Evolutionary conservation across 257 asterid genomes (phyloP), one percentile per base, ranked within the genome.

Genomic region (Penstemon newberryi): DNA sequence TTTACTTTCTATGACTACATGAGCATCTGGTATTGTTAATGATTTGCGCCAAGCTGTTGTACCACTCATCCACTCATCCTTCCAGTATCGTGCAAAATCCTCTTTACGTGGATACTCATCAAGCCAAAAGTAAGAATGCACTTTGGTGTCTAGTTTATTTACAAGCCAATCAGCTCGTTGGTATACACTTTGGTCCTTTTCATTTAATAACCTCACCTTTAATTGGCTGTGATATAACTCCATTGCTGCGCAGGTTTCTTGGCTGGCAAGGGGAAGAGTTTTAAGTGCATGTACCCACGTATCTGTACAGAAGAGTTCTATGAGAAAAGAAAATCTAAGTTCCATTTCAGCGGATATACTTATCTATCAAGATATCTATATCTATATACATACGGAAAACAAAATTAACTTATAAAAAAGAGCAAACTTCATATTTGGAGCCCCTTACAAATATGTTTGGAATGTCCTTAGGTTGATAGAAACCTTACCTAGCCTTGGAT

Each of bases 41-140:
- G 97, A 86, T 78, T 82, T 87, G 44, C 81, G 76, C 96, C 97
- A 93, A 69, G 96, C 91, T 69, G 97, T 87, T 57, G 91, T 85
- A 64, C 92, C 92, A 73, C 86, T 84, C 81, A 76, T 71, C 97
- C 99, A 90, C 77, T 90, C 99, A 63, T 85, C 87, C 76, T 80
- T 93, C 86, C 92, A 61, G 59, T 93, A 93, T 43, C 97, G 91
- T 60, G 95, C 84, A 79, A 87, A 93, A 76, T 84, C 88, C 73
- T 86, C 95, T 69, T 83, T 93, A 47, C 82, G 78, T 0, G 96
- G 80, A 76, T 87, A 93, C 81, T 93, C 99, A 74, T 93, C 96
- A 52, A 93, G 91, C 97, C 99, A 93, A 70, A 93, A 93, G 56
- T 84, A 88, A 15, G 97, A 84, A 81, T 88, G 99, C 70, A 88